Base-by-base conservation (phyloP, 2,329 filamentous ascomycete species). In the Exophiala sp. region DNA sequence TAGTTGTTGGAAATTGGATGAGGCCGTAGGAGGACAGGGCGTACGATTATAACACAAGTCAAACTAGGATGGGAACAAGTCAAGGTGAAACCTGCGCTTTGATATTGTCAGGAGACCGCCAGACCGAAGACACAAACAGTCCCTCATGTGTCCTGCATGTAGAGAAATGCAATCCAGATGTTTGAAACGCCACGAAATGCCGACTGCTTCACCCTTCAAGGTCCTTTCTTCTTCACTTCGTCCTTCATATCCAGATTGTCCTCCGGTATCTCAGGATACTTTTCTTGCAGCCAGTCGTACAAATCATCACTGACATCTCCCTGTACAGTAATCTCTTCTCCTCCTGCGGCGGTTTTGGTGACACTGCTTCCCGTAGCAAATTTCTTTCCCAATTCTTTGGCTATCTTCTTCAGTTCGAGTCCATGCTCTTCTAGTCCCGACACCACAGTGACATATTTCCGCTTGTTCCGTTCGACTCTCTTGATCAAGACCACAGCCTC, bases 371-470 rank as follows among this genome's bases (percentile, higher is more conserved):
- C 94, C 8, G 94, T 97, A 29, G 94, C 94, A 68, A 99, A 97
- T 75, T 96, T 97, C 82, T 97, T 99, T 59, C 94, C 94, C 63
- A 97, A 86, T 67, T 97, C 94, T 78, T 97, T 97, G 54, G 91
- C 86, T 6, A 95, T 79, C 77, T 96, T 97, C 74, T 99, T 99
- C 66, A 96, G 80, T 52, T 97, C 92, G 39, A 97, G 72, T 0
- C 90, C 90, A 67, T 96, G 95, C 0, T 87, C 85, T 71, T 99
- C 94, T 16, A 99, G 78, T 0, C 94, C 94, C 5, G 84, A 84
- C n/a, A 99, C 85, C 12, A 91, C 87, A 0, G 94, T 99, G 50
- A 99, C 91, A 69, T 86, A 95, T 77, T 99, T 99, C 68, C 94
- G 85, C 81, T 99, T 99, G 75, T 96, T 97, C 60, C 94, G 85